Percentiles rank a stretch among this genome's conserved stretches.
phyloP scores from a whole-genome alignment of 2,329 filamentous ascomycete genomes.

The Coniochaeta ligniaria region DNA sequence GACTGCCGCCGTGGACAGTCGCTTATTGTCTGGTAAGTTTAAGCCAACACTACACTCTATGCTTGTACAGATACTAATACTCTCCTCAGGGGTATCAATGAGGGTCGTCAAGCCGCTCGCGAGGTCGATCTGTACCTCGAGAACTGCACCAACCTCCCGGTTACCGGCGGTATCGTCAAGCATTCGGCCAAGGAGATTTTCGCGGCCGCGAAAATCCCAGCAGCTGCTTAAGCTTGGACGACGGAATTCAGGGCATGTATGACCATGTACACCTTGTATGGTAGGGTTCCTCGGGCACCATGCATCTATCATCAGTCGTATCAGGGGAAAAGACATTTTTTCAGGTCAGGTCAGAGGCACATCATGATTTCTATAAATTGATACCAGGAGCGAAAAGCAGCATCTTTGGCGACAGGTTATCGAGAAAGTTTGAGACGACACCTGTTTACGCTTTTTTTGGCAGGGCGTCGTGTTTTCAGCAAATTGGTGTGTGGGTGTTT shows the following conservation, averaged over 20 bases:
- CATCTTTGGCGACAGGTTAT: neutral
- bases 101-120: slow-evolving; percentile 85
- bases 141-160: slow-evolving; percentile 70
- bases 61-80: slow-evolving; percentile 24
- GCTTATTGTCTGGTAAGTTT: slow-evolving; percentile 82
- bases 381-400: neutral
- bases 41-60: neutral
- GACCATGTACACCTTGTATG: neutral
- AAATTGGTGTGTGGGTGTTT: neutral
- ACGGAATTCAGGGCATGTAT: neutral
- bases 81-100: slow-evolving; percentile 75
- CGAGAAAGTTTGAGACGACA: neutral
- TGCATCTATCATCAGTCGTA: neutral
- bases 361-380: neutral
- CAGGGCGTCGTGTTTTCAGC: neutral
- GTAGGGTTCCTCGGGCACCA: neutral
- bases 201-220: slow-evolving; percentile 15
- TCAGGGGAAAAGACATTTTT: neutral
- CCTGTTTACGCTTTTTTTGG: neutral
- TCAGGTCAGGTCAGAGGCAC: neutral
- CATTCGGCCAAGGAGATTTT: slow-evolving; percentile 68
- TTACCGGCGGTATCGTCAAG: slow-evolving; percentile 90
- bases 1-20: slow-evolving; percentile 94
- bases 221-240: slow-evolving; percentile 1
- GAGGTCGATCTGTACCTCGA: slow-evolving; percentile 88